phyloP scores from a whole-genome alignment of 371 early-diverging fungal genomes.

The Mortierella sp. region DNA sequence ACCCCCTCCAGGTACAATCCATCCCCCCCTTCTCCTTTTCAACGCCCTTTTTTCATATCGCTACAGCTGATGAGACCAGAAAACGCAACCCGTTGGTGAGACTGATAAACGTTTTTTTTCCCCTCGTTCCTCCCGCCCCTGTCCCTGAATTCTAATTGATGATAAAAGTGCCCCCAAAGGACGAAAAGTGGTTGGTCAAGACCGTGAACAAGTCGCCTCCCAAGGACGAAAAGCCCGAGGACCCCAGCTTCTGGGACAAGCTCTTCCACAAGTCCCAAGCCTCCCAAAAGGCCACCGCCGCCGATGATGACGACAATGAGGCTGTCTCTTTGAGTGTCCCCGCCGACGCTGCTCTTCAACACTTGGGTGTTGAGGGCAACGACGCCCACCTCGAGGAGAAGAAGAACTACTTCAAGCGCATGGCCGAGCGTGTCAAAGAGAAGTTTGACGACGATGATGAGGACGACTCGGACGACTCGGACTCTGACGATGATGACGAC shows the following conservation, averaged over 20 bases:
- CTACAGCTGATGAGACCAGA: not conserved
- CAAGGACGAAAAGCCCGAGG: constrained; percentile 20
- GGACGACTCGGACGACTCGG: constrained; percentile 30
- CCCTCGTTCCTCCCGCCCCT: not conserved
- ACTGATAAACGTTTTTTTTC: not conserved
- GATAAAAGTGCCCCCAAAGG: constrained; percentile 28
- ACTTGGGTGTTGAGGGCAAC: constrained; percentile 42
- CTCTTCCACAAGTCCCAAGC: constrained; percentile 25
- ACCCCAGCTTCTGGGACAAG: constrained; percentile 44
- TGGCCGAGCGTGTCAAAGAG: constrained; percentile 49
- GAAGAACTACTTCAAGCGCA: constrained; percentile 49
- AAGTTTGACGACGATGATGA: constrained; percentile 50
- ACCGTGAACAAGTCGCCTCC: constrained; percentile 44
- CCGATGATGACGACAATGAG: constrained; percentile 11
- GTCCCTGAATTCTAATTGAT: not conserved
- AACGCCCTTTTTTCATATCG: not conserved
- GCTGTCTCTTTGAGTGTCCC: constrained; percentile 38
- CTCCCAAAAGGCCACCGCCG: not conserved
- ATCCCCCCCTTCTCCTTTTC: not conserved
- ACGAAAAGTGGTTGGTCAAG: constrained; percentile 47
- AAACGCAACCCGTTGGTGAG: not conserved
- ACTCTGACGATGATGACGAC: constrained; percentile 29
- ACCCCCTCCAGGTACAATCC: constrained; percentile 47
- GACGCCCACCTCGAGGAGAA: constrained; percentile 34
- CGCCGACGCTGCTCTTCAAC: constrained; percentile 39